Evolutionary conservation across 768 basidiomycete species (phyloP).

Genomic region (Mycena sanguinolenta): DNA sequence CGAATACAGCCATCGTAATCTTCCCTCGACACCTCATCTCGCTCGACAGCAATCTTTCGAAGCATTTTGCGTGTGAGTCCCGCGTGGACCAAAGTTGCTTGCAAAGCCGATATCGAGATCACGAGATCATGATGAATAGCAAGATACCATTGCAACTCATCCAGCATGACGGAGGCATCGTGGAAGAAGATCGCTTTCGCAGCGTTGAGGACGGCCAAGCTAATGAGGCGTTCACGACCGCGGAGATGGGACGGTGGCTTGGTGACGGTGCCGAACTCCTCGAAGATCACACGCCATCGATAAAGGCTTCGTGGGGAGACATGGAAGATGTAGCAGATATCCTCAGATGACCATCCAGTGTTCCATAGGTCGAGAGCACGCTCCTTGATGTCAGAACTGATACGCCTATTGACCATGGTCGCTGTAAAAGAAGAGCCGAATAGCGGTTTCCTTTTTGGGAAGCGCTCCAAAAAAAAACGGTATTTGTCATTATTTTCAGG

Average conservation of each 20-base stretch:
- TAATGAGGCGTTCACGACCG: constrained; percentile 33
- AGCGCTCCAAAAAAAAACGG: too few relatives aligned
- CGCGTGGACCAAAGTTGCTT: constrained; percentile 12
- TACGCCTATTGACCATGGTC: constrained; percentile 27
- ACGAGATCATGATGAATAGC: constrained; percentile 30
- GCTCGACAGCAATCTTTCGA: constrained; percentile 34
- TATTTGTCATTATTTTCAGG: too few relatives aligned
- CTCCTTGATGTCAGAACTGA: constrained; percentile 37
- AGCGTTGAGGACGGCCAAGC: constrained; percentile 27
- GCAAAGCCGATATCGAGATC: constrained; percentile 32
- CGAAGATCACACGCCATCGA: constrained; percentile 37
- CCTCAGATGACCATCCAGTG: constrained; percentile 35
- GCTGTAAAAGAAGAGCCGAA: too few relatives aligned
- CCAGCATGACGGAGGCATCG: constrained; percentile 23
- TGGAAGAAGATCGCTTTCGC: constrained; percentile 25
- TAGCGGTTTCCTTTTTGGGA: too few relatives aligned
- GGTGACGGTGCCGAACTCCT: constrained; percentile 28
- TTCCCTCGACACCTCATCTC: constrained; percentile 18
- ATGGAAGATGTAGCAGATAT: constrained; percentile 37
- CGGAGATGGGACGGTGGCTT: constrained; percentile 38
- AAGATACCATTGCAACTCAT: constrained; percentile 32
- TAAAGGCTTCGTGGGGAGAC: constrained; percentile 38
- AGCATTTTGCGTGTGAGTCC: constrained; percentile 36
- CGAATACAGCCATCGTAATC: background rate
- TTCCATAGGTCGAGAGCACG: constrained; percentile 39